Percentiles rank a stretch among this genome's conserved stretches.
Conservation (phyloP, 768 basidiomycete genomes). For the Boletus pseudo-olivaceus region DNA sequence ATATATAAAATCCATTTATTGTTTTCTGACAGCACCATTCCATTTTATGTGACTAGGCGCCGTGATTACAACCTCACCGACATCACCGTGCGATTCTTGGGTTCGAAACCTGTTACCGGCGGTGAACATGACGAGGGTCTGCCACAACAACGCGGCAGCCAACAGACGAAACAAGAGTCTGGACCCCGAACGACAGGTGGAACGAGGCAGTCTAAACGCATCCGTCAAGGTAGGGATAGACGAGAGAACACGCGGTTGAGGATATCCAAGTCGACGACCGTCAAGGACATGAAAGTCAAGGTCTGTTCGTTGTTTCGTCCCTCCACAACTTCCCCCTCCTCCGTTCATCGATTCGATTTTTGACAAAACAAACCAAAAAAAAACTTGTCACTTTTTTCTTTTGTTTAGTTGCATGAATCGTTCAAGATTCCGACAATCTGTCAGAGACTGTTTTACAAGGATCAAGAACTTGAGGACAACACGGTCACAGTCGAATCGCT, state of each 20-base stretch:
- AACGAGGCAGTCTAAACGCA: conserved; percentile 65
- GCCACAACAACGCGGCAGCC: conserved; percentile 21
- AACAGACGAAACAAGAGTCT: conserved; percentile 28
- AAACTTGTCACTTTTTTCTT: not conserved
- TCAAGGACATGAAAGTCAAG: conserved; percentile 77
- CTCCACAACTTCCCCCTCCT: too few relatives aligned
- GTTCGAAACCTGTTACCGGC: conserved; percentile 31
- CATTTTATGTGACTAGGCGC: conserved; percentile 24
- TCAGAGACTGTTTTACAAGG: conserved; percentile 64
- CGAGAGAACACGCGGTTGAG: conserved; percentile 50
- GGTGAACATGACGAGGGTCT: conserved; percentile 24
- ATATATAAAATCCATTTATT: conserved; percentile 4
- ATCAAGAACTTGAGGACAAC: conserved; percentile 64
- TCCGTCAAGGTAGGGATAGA: conserved; percentile 53
- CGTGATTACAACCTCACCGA: conserved; percentile 56
- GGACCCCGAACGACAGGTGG: conserved; percentile 41
- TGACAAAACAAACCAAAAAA: not conserved
- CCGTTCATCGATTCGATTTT: not conserved
- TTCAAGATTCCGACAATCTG: conserved; percentile 71
- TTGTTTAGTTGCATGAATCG: conserved; percentile 53
- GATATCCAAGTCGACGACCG: conserved; percentile 61
- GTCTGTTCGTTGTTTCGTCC: conserved; percentile 35
- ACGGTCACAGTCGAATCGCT: conserved; percentile 47
- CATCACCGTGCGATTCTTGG: conserved; percentile 52
- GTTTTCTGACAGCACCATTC: conserved; percentile 15